phyloP scores from a whole-genome alignment of 352 stramenopile species.

The Phytophthora hybrid region DNA sequence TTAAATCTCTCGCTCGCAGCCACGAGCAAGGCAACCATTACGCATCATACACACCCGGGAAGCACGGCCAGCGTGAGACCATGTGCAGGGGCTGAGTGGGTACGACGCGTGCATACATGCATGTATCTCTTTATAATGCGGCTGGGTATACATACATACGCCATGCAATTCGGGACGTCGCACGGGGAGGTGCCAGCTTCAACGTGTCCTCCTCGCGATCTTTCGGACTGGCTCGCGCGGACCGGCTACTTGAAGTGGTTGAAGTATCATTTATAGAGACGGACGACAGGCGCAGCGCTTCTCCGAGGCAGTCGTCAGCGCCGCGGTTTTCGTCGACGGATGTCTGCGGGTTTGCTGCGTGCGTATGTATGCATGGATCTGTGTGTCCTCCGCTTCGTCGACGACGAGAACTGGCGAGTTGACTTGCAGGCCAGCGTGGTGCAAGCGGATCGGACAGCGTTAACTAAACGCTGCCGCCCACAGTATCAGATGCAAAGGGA shows the following conservation, averaged over 20 bases:
- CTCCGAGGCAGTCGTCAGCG: conserved; percentile 18
- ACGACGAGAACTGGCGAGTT: conserved; percentile 27
- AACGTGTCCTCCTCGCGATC: conserved; percentile 26
- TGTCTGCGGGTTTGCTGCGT: neutral
- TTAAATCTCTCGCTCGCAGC: conserved; percentile 22
- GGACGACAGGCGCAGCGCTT: conserved; percentile 41
- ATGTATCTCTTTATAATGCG: neutral
- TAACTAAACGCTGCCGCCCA: conserved; percentile 31
- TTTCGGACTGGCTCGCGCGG: conserved; percentile 38
- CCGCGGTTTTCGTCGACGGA: conserved; percentile 9
- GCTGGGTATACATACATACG: conserved; percentile 2
- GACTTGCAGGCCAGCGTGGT: conserved; percentile 19
- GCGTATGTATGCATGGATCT: conserved; percentile 1
- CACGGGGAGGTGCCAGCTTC: conserved; percentile 14
- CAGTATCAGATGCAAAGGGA: conserved; percentile 19
- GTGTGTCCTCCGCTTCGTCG: conserved; percentile 3
- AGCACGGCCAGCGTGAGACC: neutral
- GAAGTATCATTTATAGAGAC: conserved; percentile 32
- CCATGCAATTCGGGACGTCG: conserved; percentile 33
- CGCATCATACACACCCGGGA: neutral
- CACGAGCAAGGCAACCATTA: conserved; percentile 8
- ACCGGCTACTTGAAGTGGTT: conserved; percentile 46
- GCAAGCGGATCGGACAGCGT: conserved; percentile 34
- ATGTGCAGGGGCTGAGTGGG: neutral
- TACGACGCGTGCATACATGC: neutral